Base-by-base conservation (phyloP, 176 grass and related monocot genomes). In the Cocos nucifera region DNA sequence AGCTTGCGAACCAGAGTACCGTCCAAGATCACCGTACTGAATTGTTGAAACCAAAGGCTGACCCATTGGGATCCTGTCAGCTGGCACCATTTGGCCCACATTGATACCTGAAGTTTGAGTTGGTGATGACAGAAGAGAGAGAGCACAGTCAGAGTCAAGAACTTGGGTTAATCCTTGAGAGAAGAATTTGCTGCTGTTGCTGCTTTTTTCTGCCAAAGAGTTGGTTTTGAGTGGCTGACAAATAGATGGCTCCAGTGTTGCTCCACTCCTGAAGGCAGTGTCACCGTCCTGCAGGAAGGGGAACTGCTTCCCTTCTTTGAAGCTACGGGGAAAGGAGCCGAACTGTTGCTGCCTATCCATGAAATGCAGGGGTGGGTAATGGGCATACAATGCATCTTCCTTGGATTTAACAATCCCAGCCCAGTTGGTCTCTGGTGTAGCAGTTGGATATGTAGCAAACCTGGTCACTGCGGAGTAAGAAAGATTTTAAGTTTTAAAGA, bases 121-220 rank as follows among this genome's bases (percentile, higher is more conserved):
- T 6, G 69, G 87, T 50, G 60, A 76, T 90, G 87, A 90, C 87
- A 90, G 87, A 90, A 86, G 87, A 90, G 87, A 90, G 87, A 83
- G 87, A 90, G 82, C 87, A 90, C 87, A 86, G 62, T 73, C 72
- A 20, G 66, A 69, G 62, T 73, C 50, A 51, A 71, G 66, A 57
- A 77, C 57, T 54, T 66, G 78, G 24, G 59, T 79, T 69, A 79
- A 75, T 60, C 70, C 15, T 6, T 63, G 19, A 15, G 68, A 76
- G 51, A 81, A 83, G 64, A 77, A 60, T 61, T 73, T 71, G 76
- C 60, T 72, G 53, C 59, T 53, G 62, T 59, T 63, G 26, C 53
- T 32, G 32, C 71, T 62, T 10, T 59, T 57, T 30, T 79, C 71
- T 61, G 64, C 66, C 14, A 56, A 65, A n/a, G 44, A 65, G 27